Evolutionary conservation across 495 filamentous ascomycete genomes (phyloP).

Genomic region (Darksidea phi): DNA sequence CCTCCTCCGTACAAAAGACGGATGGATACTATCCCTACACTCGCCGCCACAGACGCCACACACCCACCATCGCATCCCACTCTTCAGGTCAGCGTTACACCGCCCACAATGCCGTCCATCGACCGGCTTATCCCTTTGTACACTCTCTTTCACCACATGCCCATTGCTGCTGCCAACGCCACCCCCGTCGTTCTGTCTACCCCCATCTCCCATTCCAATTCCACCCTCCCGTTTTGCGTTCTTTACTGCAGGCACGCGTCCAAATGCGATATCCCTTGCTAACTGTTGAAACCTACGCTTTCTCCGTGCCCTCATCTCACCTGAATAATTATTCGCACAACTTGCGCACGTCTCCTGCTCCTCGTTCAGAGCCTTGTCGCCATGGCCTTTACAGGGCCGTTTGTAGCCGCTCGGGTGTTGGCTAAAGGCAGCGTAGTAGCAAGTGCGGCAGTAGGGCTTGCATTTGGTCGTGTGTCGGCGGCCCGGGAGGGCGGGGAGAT

Average conservation of each 20-base stretch:
- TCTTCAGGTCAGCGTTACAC: slow-evolving; percentile 18
- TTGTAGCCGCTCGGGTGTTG: slow-evolving; percentile 5
- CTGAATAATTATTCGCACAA: background rate
- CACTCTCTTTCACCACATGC: too few relatives aligned
- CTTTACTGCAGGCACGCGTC: background rate
- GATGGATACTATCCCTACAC: slow-evolving; percentile 30
- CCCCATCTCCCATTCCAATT: too few relatives aligned
- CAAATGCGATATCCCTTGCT: slow-evolving; percentile 19
- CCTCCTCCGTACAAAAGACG: slow-evolving; percentile 9
- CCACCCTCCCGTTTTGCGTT: too few relatives aligned
- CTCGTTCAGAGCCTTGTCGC: background rate
- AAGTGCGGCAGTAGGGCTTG: slow-evolving; percentile 19
- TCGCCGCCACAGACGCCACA: slow-evolving; percentile 29
- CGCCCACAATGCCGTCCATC: slow-evolving; percentile 19
- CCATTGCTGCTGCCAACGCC: too few relatives aligned
- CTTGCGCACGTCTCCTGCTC: slow-evolving; percentile 12
- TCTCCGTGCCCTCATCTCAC: slow-evolving; percentile 3
- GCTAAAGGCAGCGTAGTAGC: slow-evolving; percentile 19
- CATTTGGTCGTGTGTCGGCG: slow-evolving; percentile 19
- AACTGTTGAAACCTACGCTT: slow-evolving; percentile 15
- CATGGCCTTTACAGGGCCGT: slow-evolving; percentile 15
- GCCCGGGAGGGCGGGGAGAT: slow-evolving; percentile 14
- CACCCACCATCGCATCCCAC: slow-evolving; percentile 27
- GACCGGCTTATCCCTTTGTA: background rate
- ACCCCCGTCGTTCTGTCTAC: too few relatives aligned